Conservation (phyloP, 1,139 yeast genomes). For the Zygoascus sp. region DNA sequence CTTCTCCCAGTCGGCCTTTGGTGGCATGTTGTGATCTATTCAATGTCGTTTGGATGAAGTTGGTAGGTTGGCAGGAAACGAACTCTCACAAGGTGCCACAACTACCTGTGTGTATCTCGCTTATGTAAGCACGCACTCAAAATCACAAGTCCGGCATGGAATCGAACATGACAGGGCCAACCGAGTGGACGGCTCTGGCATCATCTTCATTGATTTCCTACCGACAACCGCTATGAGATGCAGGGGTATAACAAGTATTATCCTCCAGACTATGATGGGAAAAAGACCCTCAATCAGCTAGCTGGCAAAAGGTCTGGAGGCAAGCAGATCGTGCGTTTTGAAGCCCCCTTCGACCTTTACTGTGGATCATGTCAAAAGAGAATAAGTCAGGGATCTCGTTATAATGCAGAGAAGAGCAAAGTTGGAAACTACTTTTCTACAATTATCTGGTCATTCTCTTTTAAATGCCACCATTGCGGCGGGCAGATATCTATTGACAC, state of each 20-base stretch:
- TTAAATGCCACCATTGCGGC: conserved; percentile 32
- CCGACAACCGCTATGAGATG: neutral
- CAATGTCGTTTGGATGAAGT: conserved; percentile 2
- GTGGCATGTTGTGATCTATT: conserved; percentile 51
- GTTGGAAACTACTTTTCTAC: conserved; percentile 31
- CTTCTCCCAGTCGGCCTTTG: conserved; percentile 96
- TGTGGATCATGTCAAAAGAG: conserved; percentile 29
- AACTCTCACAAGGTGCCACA: neutral
- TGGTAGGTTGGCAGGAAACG: neutral
- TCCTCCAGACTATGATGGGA: conserved; percentile 37
- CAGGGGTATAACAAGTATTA: conserved; percentile 34
- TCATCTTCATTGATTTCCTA: too few species aligned
- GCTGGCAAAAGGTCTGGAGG: conserved; percentile 32
- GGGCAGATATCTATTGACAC: conserved; percentile 30
- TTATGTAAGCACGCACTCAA: neutral
- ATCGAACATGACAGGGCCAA: too few species aligned
- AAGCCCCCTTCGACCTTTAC: conserved; percentile 31
- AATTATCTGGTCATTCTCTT: conserved; percentile 31
- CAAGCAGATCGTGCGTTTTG: conserved; percentile 32
- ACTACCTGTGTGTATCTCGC: too few species aligned
- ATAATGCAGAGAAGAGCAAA: conserved; percentile 33
- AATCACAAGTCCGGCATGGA: neutral
- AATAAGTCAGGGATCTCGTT: conserved; percentile 33
- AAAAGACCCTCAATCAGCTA: conserved; percentile 29
- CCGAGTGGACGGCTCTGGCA: too few species aligned